These are phyloP conservation scores for Xylariaceae sp. DNA, from an alignment of 2,329 filamentous ascomycete genomes.

Conservation along the genomic window DNA sequence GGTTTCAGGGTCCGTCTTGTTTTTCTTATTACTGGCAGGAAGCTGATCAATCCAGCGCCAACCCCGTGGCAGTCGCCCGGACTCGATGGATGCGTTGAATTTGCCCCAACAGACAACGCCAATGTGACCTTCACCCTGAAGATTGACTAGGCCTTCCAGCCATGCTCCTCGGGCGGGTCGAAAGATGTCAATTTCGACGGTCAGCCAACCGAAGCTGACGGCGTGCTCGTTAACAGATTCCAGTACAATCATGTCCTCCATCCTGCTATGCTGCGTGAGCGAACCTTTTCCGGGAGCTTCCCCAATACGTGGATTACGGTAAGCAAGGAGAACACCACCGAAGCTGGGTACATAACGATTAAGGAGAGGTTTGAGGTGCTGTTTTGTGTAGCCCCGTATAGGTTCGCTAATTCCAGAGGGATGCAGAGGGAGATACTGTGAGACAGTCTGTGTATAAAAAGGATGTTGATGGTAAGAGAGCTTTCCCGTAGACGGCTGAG, in stretches of 20 bases:
- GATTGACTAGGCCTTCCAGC: slow-evolving; percentile 81
- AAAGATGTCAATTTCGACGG: slow-evolving; percentile 85
- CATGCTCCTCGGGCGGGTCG: slow-evolving; percentile 74
- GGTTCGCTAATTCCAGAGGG: slow-evolving; percentile 74
- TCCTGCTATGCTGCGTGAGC: slow-evolving; percentile 54
- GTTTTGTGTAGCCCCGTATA: slow-evolving; percentile 72
- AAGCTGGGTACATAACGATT: slow-evolving; percentile 79
- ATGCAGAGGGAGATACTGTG: slow-evolving; percentile 79
- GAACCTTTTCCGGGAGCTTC: slow-evolving; percentile 61
- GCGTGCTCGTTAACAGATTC: slow-evolving; percentile 79
- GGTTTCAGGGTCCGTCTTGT: slow-evolving; percentile 32
- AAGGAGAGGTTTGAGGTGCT: slow-evolving; percentile 76
- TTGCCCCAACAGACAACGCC: slow-evolving; percentile 89
- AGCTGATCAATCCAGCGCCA: slow-evolving; percentile 81
- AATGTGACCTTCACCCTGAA: slow-evolving; percentile 88
- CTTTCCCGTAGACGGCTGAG: not conserved
- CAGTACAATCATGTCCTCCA: slow-evolving; percentile 52
- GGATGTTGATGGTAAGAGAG: slow-evolving; percentile 66
- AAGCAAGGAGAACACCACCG: slow-evolving; percentile 76
- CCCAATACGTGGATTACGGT: slow-evolving; percentile 71
- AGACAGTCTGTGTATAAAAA: slow-evolving; percentile 80
- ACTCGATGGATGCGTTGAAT: slow-evolving; percentile 89
- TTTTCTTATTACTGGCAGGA: slow-evolving; percentile 44
- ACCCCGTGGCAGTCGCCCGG: slow-evolving; percentile 72
- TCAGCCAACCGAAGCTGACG: slow-evolving; percentile 86